Conservation (phyloP, 208 protist genomes). For the Leishmania aethiopica region DNA sequence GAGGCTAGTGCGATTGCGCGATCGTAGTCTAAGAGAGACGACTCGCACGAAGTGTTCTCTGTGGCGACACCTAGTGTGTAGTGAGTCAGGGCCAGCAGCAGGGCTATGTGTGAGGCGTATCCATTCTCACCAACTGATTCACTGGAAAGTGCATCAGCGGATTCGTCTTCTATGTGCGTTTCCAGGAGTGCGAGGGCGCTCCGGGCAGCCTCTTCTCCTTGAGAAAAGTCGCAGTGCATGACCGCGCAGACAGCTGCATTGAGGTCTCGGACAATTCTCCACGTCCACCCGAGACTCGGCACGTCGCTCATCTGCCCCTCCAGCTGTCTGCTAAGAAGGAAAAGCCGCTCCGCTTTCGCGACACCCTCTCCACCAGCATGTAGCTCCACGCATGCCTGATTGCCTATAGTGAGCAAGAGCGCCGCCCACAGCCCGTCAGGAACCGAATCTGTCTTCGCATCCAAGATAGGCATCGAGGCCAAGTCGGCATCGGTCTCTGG, state of each 20-base stretch:
- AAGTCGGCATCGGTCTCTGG: neutral
- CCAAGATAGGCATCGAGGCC: neutral
- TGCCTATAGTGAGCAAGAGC: slow-evolving; percentile 56
- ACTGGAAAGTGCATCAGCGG: neutral
- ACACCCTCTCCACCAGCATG: slow-evolving; percentile 9
- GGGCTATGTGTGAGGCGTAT: neutral
- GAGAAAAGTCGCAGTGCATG: slow-evolving; percentile 28
- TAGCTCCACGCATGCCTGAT: slow-evolving; percentile 60
- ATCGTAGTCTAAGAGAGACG: slow-evolving; percentile 20
- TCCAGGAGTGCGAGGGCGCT: slow-evolving; percentile 11
- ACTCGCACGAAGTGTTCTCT: slow-evolving; percentile 23
- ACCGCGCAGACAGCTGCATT: slow-evolving; percentile 25
- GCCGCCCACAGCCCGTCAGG: slow-evolving; percentile 36
- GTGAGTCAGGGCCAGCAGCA: slow-evolving; percentile 16
- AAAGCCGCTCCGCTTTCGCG: slow-evolving; percentile 6
- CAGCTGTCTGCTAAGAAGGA: slow-evolving; percentile 8
- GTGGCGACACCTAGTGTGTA: slow-evolving; percentile 24
- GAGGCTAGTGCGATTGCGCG: slow-evolving; percentile 12
- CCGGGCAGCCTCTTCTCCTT: slow-evolving; percentile 19
- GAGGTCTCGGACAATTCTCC: slow-evolving; percentile 14
- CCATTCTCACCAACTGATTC: neutral
- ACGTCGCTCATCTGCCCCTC: slow-evolving; percentile 11
- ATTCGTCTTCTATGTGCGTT: neutral
- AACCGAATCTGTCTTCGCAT: slow-evolving; percentile 12
- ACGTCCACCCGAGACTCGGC: slow-evolving; percentile 5